phyloP scores from a whole-genome alignment of 2,329 filamentous ascomycete species.

The Diplodia seriata region DNA sequence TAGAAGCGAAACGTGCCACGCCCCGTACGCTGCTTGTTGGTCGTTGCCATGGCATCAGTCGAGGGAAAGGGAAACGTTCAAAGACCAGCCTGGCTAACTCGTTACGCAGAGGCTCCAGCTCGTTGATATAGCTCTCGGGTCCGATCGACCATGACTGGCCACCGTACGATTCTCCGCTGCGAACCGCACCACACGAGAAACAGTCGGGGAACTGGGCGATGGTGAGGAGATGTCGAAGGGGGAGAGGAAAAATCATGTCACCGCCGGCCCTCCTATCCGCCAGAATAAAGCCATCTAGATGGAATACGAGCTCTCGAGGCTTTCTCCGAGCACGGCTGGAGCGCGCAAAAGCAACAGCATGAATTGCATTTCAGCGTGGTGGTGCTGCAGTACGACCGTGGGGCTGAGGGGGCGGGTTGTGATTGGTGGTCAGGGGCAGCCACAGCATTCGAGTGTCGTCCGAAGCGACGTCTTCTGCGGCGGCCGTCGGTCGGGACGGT shows the following conservation, averaged over 20 bases:
- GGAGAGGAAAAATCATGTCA: not conserved
- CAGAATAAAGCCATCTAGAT: not conserved
- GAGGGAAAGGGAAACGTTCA: too few relatives aligned
- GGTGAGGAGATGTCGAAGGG: not conserved
- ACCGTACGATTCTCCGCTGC: too few relatives aligned
- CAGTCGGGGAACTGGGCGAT: not conserved
- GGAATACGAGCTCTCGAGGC: not conserved
- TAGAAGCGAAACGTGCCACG: too few relatives aligned
- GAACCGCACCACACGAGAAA: too few relatives aligned
- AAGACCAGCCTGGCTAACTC: too few relatives aligned
- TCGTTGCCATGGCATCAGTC: too few relatives aligned
- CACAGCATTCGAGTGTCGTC: not conserved
- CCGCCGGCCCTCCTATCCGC: not conserved
- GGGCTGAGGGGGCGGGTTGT: not conserved
- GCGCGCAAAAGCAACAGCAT: not conserved
- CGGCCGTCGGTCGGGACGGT: slow-evolving; percentile 7
- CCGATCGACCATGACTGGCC: too few relatives aligned
- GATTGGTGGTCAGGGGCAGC: slow-evolving; percentile 4
- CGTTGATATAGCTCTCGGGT: too few relatives aligned
- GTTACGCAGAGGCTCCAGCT: too few relatives aligned
- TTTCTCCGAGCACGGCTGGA: too few relatives aligned
- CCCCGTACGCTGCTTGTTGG: too few relatives aligned
- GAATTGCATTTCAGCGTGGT: not conserved
- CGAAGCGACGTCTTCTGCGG: slow-evolving; percentile 16
- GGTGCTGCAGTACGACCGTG: not conserved